Evolutionary conservation across 2,329 filamentous ascomycete genomes (phyloP).

Genomic region (Aspergillus pseudoterreus): DNA sequence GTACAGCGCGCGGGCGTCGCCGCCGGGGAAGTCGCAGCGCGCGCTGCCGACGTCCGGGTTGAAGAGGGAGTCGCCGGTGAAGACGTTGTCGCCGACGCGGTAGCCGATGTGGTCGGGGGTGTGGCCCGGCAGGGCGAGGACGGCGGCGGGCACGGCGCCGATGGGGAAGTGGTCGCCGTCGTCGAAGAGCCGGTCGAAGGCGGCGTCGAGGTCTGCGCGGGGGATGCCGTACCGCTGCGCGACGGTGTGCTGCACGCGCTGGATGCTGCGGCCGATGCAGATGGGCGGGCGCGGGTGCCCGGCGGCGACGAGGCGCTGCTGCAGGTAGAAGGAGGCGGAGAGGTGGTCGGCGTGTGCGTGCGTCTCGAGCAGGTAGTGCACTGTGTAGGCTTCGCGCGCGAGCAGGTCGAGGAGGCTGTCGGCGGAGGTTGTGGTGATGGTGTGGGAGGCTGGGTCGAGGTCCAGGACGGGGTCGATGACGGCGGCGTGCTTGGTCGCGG

Average conservation of each 20-base stretch:
- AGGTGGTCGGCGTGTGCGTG: conserved; percentile 60
- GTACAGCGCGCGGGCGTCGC: conserved; percentile 42
- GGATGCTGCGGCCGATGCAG: conserved; percentile 56
- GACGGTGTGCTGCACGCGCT: conserved; percentile 50
- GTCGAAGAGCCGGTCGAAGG: conserved; percentile 53
- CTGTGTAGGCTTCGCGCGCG: conserved; percentile 40
- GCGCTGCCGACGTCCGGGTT: conserved; percentile 50
- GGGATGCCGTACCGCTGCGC: conserved; percentile 48
- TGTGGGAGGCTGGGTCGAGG: conserved; percentile 42
- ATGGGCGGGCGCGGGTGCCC: conserved; percentile 41
- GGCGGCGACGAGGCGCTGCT: conserved; percentile 36
- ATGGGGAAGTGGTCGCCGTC: conserved; percentile 54
- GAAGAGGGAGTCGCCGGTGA: conserved; percentile 52
- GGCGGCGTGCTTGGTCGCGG: conserved; percentile 43
- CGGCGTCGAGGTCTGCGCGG: conserved; percentile 39
- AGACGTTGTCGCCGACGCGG: conserved; percentile 47
- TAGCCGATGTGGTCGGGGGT: conserved; percentile 62
- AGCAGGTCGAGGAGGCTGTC: conserved; percentile 48
- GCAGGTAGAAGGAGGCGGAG: conserved; percentile 56
- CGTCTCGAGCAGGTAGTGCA: conserved; percentile 56
- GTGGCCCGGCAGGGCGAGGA: conserved; percentile 57
- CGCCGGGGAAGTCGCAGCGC: conserved; percentile 53
- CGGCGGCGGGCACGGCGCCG: conserved; percentile 45
- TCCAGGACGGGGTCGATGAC: conserved; percentile 61
- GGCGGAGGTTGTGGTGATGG: conserved; percentile 49